Evolutionary conservation across 768 basidiomycete genomes (phyloP).

Genomic region (Pulveroboletus sp.): DNA sequence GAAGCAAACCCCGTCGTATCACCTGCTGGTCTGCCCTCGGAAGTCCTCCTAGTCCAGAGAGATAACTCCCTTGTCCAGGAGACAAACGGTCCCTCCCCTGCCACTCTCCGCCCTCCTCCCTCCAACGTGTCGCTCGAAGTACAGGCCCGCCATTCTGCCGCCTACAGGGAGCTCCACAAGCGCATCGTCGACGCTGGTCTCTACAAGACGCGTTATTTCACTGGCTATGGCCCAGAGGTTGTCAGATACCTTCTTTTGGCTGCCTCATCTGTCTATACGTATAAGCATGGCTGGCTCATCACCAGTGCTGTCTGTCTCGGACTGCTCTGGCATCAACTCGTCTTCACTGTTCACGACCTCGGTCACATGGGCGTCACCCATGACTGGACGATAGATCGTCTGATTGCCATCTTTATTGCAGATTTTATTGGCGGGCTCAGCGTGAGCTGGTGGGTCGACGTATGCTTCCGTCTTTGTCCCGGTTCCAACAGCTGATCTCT

Average conservation of each 20-base stretch:
- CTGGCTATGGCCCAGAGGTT: slow-evolving; percentile 88
- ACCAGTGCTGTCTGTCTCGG: slow-evolving; percentile 80
- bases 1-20: slow-evolving; percentile 49
- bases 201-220: slow-evolving; percentile 76
- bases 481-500: slow-evolving; percentile 3
- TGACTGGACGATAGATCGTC: slow-evolving; percentile 73
- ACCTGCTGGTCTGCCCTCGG: slow-evolving; percentile 36
- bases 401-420: slow-evolving; percentile 75
- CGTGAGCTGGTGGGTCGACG: slow-evolving; percentile 97
- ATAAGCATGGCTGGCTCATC: slow-evolving; percentile 60
- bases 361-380: slow-evolving; percentile 95
- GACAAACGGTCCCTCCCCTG: slow-evolving; percentile 37
- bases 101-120: slow-evolving; percentile 48
- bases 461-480: slow-evolving; percentile 42
- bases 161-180: slow-evolving; percentile 76
- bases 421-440: slow-evolving; percentile 90
- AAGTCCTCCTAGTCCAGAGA: slow-evolving; percentile 60
- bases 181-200: slow-evolving; percentile 75
- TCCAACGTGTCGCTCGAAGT: slow-evolving; percentile 49
- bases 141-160: slow-evolving; percentile 65
- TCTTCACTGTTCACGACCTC: slow-evolving; percentile 89
- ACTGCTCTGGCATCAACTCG: slow-evolving; percentile 90
- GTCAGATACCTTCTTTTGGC: slow-evolving; percentile 71
- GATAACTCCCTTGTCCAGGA: slow-evolving; percentile 21
- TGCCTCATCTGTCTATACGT: slow-evolving; percentile 53